A percentile compares a stretch with the other conserved stretches of the same genome.
Evolutionary conservation across 768 basidiomycete species (phyloP).

Genomic region (Hygrophorus russula): DNA sequence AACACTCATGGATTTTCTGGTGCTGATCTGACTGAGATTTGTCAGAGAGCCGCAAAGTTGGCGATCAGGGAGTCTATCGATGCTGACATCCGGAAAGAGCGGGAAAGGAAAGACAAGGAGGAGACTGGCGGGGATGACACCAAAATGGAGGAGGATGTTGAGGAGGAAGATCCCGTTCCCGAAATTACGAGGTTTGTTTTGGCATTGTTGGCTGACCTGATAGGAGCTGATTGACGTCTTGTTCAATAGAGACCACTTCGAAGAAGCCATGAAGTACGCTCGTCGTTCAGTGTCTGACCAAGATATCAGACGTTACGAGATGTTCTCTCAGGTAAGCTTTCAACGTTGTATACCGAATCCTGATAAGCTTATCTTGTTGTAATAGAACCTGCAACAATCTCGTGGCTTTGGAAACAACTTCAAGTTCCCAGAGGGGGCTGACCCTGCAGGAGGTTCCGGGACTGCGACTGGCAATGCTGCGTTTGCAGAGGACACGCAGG

Average conservation of each 20-base stretch:
- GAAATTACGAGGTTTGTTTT: constrained; percentile 60
- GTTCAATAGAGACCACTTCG: constrained; percentile 73
- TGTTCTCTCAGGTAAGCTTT: constrained; percentile 76
- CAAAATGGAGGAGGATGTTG: constrained; percentile 64
- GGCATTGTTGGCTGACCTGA: neutral
- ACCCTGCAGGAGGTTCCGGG: constrained; percentile 28
- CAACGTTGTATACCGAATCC: neutral
- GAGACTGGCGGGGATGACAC: constrained; percentile 60
- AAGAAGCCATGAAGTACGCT: constrained; percentile 97
- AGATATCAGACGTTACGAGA: constrained; percentile 96
- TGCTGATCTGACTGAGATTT: constrained; percentile 99
- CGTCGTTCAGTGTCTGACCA: constrained; percentile 94
- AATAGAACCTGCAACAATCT: constrained; percentile 79
- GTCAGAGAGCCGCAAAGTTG: constrained; percentile 93
- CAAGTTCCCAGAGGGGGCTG: constrained; percentile 87
- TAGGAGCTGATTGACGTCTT: constrained; percentile 8
- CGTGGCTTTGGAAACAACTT: constrained; percentile 91
- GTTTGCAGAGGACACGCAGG: constrained; percentile 76
- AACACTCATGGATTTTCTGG: constrained; percentile 96
- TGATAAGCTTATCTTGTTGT: constrained; percentile 8
- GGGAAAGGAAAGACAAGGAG: constrained; percentile 76
- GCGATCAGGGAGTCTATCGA: constrained; percentile 96
- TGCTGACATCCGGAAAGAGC: constrained; percentile 66
- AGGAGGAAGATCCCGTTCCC: constrained; percentile 84
- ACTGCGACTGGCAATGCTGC: constrained; percentile 50